Base-by-base conservation (phyloP, 73 alveolate species). In the Symbiodinium natans region DNA sequence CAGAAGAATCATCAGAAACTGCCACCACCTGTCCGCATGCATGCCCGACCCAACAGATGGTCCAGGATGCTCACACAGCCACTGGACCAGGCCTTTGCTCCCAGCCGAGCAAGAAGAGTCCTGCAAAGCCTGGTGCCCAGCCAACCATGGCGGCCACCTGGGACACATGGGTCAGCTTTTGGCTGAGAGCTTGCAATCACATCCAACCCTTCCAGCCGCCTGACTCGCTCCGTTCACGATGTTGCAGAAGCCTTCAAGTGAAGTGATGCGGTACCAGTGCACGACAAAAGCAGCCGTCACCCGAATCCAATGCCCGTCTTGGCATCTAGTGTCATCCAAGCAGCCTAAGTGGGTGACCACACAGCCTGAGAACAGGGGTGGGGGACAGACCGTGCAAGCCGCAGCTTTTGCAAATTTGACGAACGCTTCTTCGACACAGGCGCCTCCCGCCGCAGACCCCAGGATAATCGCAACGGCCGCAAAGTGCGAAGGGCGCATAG, bases 91-190 rank as follows among this genome's bases (percentile, higher is more conserved):
- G 38, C 42, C 41, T 71, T 82, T 25, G 93, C 83, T 19, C 63
- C 46, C 42, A 63, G 80, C 48, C 97, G 54, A 90, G 89, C 56
- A 90, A 52, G 52, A 90, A 90, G 71, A 90, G 89, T 11, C 97
- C 97, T 25, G 97, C 80, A 85, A 41, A 90, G 87, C 97, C 97
- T 1, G 97, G 97, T 11, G 97, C 97, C 97, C 97, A 90, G 86
- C 97, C 97, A 46, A 90, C 97, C 97, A 90, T 90, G 43, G 97
- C 97, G 0, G 97, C 97, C 15, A 90, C 97, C 97, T 90, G 89
- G 25, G 25, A 29, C 41, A 27, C 13, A 33, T 11, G 25, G 63
- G 8, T 3, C 56, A 33, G 59, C 5, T 2, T 40, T 4, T 15
- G 3, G 31, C 33, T 77, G 11, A 4, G 43, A 43, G 41, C 36